These are phyloP conservation scores for Exophiala aquamarina DNA, from an alignment of 2,329 filamentous ascomycete genomes.

Conservation along the genomic window DNA sequence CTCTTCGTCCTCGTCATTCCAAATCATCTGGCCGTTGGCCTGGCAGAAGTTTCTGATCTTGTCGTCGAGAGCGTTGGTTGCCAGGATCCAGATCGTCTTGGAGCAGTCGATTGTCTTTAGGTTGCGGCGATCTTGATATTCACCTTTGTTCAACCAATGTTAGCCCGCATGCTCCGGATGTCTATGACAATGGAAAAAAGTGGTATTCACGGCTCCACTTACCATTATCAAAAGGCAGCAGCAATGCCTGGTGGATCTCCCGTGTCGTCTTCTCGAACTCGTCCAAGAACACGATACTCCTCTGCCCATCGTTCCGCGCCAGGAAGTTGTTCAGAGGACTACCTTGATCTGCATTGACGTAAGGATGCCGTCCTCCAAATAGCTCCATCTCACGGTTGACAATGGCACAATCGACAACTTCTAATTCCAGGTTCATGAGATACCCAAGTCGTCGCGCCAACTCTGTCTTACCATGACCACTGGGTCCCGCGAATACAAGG, in stretches of 20 bases:
- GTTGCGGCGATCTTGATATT: conserved; percentile 43
- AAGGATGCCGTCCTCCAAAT: conserved; percentile 43
- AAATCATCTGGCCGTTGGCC: conserved; percentile 27
- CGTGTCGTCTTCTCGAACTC: conserved; percentile 51
- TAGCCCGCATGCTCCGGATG: conserved; percentile 10
- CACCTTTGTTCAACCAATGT: no score
- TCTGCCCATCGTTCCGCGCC: conserved; percentile 34
- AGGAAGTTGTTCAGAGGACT: conserved; percentile 52
- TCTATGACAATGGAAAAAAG: conserved; percentile 5
- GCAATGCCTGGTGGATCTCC: conserved; percentile 43
- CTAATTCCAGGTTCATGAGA: conserved; percentile 39
- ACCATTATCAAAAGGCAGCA: conserved; percentile 48
- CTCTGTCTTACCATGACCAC: conserved; percentile 53
- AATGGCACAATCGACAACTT: conserved; percentile 43
- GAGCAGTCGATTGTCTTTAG: conserved; percentile 39
- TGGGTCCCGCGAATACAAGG: conserved; percentile 47
- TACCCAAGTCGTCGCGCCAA: conserved; percentile 43
- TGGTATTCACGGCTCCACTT: no score
- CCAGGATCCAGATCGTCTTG: conserved; percentile 51
- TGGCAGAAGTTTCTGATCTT: conserved; percentile 43
- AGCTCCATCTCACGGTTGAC: conserved; percentile 41
- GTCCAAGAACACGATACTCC: conserved; percentile 50
- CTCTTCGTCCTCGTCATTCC: conserved; percentile 18
- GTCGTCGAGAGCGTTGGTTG: conserved; percentile 45
- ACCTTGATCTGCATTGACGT: conserved; percentile 36